Evolutionary conservation across 2,329 filamentous ascomycete genomes (phyloP).

Genomic region (Aspergillus niger): DNA sequence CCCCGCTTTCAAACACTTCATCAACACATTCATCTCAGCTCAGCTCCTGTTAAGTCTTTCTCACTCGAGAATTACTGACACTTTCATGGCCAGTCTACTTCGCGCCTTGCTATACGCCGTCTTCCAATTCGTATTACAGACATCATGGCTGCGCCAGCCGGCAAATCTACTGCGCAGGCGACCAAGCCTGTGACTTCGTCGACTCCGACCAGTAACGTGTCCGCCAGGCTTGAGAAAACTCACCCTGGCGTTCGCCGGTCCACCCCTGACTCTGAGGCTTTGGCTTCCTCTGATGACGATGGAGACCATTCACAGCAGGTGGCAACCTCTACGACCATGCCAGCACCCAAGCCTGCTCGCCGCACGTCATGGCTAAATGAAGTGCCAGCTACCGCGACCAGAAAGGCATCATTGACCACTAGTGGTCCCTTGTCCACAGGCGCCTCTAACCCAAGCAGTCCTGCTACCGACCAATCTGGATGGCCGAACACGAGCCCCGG

Average conservation of each 20-base stretch:
- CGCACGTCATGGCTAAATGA: conserved; percentile 87
- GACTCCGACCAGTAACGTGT: conserved; percentile 60
- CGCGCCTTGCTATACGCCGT: neutral
- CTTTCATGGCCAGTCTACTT: neutral
- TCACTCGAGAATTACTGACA: neutral
- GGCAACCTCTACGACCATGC: conserved; percentile 51
- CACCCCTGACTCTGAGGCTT: conserved; percentile 89
- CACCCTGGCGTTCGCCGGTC: conserved; percentile 71
- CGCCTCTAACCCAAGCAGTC: conserved; percentile 78
- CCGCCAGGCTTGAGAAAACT: conserved; percentile 71
- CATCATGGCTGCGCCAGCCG: conserved; percentile 46
- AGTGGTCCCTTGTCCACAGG: conserved; percentile 76
- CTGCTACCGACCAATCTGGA: conserved; percentile 63
- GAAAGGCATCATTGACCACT: conserved; percentile 73
- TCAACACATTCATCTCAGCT: too few relatives aligned
- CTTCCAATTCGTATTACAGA: neutral
- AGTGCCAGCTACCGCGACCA: conserved; percentile 66
- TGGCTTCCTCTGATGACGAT: conserved; percentile 95
- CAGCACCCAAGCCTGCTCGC: conserved; percentile 64
- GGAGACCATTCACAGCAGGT: conserved; percentile 65
- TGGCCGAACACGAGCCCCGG: conserved; percentile 46
- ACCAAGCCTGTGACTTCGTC: conserved; percentile 43
- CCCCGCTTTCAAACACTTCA: too few relatives aligned
- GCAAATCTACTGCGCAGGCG: conserved; percentile 26
- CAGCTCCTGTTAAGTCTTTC: neutral